These are phyloP conservation scores for Colletotrichum sp. DNA, from an alignment of 2,329 filamentous ascomycete species.

Conservation along the genomic window DNA sequence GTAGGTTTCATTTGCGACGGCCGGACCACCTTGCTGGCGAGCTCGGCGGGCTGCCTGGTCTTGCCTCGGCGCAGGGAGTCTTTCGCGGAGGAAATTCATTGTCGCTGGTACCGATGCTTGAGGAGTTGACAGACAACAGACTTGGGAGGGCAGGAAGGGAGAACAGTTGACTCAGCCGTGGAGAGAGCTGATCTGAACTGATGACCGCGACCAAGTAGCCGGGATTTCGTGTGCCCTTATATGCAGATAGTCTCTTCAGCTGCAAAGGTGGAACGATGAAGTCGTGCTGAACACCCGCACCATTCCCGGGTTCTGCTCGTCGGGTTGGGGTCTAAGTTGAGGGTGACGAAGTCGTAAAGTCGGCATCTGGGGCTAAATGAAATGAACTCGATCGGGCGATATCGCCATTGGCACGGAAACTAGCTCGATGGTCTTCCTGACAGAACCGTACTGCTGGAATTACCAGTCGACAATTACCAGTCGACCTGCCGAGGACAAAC, in stretches of 20 bases:
- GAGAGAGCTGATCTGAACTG: not conserved
- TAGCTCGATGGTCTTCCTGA: not conserved
- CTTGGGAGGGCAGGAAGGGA: not conserved
- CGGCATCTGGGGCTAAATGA: not conserved
- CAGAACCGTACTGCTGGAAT: not conserved
- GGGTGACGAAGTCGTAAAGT: not conserved
- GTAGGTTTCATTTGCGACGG: constrained; percentile 11
- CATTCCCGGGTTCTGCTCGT: not conserved
- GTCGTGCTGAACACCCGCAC: not conserved
- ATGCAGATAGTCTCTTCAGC: not conserved
- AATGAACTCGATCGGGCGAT: not conserved
- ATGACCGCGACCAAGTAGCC: not conserved
- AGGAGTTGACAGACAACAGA: not conserved
- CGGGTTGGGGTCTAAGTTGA: not conserved
- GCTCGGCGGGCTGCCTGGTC: constrained; percentile 26
- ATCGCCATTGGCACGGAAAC: constrained; percentile 3
- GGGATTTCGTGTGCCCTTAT: not conserved
- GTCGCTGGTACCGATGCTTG: not conserved
- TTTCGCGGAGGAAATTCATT: constrained; percentile 28
- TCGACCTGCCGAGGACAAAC: not conserved
- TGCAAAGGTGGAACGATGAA: not conserved
- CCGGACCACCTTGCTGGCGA: constrained; percentile 18
- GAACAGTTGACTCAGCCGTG: not conserved
- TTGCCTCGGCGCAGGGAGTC: constrained; percentile 30
- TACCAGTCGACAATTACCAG: not conserved